A percentile compares a stretch with the other conserved stretches of the same genome.
Conservation (phyloP, 768 basidiomycete species). For the Leccinellum luteum region DNA sequence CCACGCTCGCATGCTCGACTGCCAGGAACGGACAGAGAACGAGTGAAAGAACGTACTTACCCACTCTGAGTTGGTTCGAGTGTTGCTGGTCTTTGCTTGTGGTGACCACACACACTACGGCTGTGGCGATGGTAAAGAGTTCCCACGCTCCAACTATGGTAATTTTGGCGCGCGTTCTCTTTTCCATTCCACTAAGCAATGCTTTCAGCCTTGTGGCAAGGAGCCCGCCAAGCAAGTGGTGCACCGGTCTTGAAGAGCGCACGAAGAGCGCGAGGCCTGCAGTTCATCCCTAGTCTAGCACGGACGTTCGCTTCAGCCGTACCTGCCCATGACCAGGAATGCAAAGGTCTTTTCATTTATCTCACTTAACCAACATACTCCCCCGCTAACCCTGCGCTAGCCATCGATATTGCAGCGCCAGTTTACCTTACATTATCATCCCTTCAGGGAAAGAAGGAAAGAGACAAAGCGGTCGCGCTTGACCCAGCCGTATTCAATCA, state of each 20-base stretch:
- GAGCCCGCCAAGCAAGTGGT: conserved; percentile 13
- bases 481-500: conserved; percentile 84
- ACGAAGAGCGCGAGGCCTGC: not conserved
- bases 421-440: conserved; percentile 62
- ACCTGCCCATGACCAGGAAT: conserved; percentile 4
- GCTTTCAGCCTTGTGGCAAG: conserved; percentile 17
- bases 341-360: conserved; percentile 16
- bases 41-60: conserved; percentile 34
- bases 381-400: conserved; percentile 28
- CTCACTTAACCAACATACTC: conserved; percentile 1
- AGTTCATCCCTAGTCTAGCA: not conserved
- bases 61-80: conserved; percentile 33
- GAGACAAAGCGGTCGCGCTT: conserved; percentile 54
- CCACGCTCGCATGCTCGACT: not conserved
- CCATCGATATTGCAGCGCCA: conserved; percentile 40
- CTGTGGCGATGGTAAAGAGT: conserved; percentile 2
- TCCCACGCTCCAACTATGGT: conserved; percentile 28
- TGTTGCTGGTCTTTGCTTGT: conserved; percentile 20
- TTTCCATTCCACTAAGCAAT: conserved; percentile 7
- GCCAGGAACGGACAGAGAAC: not conserved
- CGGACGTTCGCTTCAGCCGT: conserved; percentile 13
- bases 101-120: not conserved
- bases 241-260: not conserved
- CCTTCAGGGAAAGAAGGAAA: conserved; percentile 44
- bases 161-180: not conserved